A percentile compares a stretch with the other conserved stretches of the same genome.
Evolutionary conservation across 108 stramenopile species (phyloP).

Genomic region (Cyclotella kingstonii): DNA sequence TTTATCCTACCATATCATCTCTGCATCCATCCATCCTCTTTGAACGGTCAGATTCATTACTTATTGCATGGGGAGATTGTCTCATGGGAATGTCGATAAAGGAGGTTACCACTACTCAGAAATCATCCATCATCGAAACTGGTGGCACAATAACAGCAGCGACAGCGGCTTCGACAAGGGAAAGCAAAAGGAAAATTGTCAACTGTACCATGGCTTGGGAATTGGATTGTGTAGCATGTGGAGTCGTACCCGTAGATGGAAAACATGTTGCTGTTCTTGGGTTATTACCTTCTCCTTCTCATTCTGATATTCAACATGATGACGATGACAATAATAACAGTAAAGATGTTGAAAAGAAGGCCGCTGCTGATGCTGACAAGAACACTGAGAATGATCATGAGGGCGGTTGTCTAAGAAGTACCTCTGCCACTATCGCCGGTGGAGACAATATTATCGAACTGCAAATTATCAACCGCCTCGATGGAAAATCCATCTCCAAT

Average conservation of each 20-base stretch:
- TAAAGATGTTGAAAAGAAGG: conserved; percentile 7
- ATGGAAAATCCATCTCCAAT: conserved; percentile 46
- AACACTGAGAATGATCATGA: conserved; percentile 29
- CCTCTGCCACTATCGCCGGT: conserved; percentile 8
- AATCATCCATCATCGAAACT: neutral
- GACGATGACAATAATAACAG: conserved; percentile 4
- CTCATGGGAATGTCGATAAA: conserved; percentile 61
- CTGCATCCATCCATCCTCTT: conserved; percentile 57
- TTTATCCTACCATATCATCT: conserved; percentile 61
- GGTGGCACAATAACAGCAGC: neutral
- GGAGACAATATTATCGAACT: conserved; percentile 63
- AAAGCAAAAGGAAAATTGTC: conserved; percentile 43
- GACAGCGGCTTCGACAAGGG: conserved; percentile 14
- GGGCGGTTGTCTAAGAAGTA: neutral
- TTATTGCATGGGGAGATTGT: conserved; percentile 88
- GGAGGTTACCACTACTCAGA: conserved; percentile 14
- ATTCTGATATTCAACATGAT: conserved; percentile 27
- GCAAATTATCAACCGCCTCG: conserved; percentile 63
- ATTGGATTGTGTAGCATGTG: conserved; percentile 79
- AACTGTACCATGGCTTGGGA: conserved; percentile 87
- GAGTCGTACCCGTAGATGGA: conserved; percentile 67
- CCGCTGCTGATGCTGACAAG: conserved; percentile 23
- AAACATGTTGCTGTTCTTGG: conserved; percentile 78
- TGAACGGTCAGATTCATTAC: conserved; percentile 54
- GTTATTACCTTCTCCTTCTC: conserved; percentile 41